Evolutionary conservation across 768 basidiomycete species (phyloP), one percentile per base, ranked within the genome.

Genomic region (Auricularia auricula-judae): DNA sequence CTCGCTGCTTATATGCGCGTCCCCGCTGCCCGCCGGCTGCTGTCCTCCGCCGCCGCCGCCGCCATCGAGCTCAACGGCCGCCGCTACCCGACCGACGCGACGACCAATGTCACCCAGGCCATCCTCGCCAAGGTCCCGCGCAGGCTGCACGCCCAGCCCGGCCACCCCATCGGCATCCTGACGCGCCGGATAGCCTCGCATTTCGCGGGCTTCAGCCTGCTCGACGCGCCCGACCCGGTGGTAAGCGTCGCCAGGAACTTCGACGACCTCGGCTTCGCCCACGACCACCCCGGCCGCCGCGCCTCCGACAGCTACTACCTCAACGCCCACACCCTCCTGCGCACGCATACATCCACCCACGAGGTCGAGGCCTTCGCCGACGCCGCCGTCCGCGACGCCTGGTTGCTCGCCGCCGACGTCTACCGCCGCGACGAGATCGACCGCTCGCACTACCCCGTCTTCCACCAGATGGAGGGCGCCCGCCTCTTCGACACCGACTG

Each of bases 341-440:
- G 97, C 51, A 98, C 97, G 0, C 97, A 99, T 74, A 98, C 97
- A 1, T 93, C 91, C n/a, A 93, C 97, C 3, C 97, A 99, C 73
- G 96, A 99, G 77, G 90, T 98, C 36, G 94, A 97, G 66, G 86
- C 86, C 5, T 98, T 97, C 74, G 62, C 68, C 12, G 23, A 53
- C 18, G 23, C 56, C 16, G 75, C 82, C 36, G 77, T 79, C 54
- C 91, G 91, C 4, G 79, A 87, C 67, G 82, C 82, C 63, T 99
- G 95, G 91, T 80, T 99, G 36, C 80, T 98, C 29, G 90, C 93
- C 8, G 94, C 97, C 36, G 97, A 99, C 77, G 97, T 99, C 62
- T 99, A 98, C 76, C 79, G 97, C 61, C 85, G 97, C 70, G 97
- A 99, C 82, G 97, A 98, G 76, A 98, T 99, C 67, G 97, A 99